Evolutionary conservation across 495 filamentous ascomycete genomes (phyloP), one percentile per base, ranked within the genome.

Genomic region (Ascobolus immersus): DNA sequence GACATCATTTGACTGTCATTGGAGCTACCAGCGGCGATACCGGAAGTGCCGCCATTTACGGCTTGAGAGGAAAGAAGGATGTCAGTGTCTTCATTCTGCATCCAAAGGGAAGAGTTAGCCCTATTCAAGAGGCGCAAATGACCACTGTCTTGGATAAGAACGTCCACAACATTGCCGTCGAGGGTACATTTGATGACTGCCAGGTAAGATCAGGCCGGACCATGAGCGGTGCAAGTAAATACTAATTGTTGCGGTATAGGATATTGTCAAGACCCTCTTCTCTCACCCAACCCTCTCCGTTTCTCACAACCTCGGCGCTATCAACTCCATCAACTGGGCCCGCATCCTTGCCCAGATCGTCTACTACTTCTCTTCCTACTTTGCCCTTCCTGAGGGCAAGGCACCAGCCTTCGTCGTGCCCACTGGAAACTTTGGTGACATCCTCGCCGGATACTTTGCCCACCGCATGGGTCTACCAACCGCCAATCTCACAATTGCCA

Each of bases 1-100:
- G 80, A 44, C 69, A 92, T 42, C 84, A 90, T 48, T 57, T 93
- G 34, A 86, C 79, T 0, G 79, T 92, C 12, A 66, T 92, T 38
- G 80, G 86, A 13, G 84, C 86, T 4, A 94, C 86, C 3, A 79
- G 71, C 49, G 86, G 86, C 31, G 86, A 96, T 47, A 93, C 86
- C 32, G 86, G 86, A 0, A 84, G 76, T 3, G 86, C 86, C 2
- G 86, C 86, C 12, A 93, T 96, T 40, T 92, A 92, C 49, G 86
- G 86, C n/a, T 62, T 96, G 5, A 59, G 81, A n/a, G 78, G 79
- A 17, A 94, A 94, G 65, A 82, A 84, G 53, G 86, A 96, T 61
- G 71, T 93, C 5, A 78, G 76, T 0, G 69, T 93, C 5, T 77
- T 79, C 54, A 93, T 96, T 44, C 56, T 91, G 34, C 69, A 77